Conservation (phyloP, 2,329 filamentous ascomycete species). For the Penicillium paneum region DNA sequence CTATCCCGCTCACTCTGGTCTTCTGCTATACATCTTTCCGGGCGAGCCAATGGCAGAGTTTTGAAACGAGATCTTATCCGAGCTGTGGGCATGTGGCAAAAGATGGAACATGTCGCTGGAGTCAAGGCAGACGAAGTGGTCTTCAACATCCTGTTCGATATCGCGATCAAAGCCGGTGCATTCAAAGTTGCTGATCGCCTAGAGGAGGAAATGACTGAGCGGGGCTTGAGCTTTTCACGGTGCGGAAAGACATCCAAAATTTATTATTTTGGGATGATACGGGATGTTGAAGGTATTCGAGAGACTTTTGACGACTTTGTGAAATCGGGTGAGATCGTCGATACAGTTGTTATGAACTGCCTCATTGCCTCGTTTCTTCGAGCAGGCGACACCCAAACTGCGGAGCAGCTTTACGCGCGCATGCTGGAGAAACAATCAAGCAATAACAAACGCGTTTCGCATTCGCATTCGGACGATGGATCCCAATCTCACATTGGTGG, state of each 20-base stretch:
- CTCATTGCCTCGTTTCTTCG: slow-evolving; percentile 76
- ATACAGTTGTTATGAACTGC: slow-evolving; percentile 81
- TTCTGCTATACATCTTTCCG: slow-evolving; percentile 73
- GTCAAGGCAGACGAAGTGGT: slow-evolving; percentile 70
- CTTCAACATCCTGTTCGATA: slow-evolving; percentile 89
- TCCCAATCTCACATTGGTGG: neutral
- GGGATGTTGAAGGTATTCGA: slow-evolving; percentile 70
- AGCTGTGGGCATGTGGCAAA: slow-evolving; percentile 75
- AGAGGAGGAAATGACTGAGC: slow-evolving; percentile 71
- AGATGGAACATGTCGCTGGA: slow-evolving; percentile 76
- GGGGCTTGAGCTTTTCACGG: slow-evolving; percentile 68
- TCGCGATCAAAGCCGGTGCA: slow-evolving; percentile 80
- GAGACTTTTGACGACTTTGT: slow-evolving; percentile 79
- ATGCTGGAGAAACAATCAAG: slow-evolving; percentile 67
- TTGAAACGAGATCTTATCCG: slow-evolving; percentile 61
- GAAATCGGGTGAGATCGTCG: slow-evolving; percentile 79
- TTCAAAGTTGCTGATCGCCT: slow-evolving; percentile 81
- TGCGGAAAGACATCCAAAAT: slow-evolving; percentile 80
- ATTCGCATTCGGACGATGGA: neutral
- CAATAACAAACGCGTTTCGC: slow-evolving; percentile 31
- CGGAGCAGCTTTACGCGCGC: slow-evolving; percentile 74
- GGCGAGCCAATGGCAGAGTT: slow-evolving; percentile 63
- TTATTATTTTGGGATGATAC: slow-evolving; percentile 73
- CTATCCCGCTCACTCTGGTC: slow-evolving; percentile 75
- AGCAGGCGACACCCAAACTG: slow-evolving; percentile 71